phyloP scores from a whole-genome alignment of 2,329 filamentous ascomycete genomes.

The Beauveria sp. region DNA sequence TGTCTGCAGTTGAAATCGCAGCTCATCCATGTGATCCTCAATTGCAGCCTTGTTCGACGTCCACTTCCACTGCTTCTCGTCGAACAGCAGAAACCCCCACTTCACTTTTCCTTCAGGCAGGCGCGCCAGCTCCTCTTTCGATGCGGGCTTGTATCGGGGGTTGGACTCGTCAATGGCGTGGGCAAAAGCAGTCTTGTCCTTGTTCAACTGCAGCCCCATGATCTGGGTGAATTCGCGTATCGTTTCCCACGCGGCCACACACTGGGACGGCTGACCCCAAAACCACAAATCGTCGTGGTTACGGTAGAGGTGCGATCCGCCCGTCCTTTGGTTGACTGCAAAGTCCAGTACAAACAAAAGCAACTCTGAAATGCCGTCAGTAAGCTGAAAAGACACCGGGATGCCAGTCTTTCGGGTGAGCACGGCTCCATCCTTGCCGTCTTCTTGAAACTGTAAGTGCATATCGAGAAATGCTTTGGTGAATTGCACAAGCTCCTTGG shows the following conservation, averaged over 20 bases:
- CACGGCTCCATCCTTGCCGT: slow-evolving; percentile 1
- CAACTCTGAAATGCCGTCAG: slow-evolving; percentile 47
- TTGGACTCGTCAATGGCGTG: slow-evolving; percentile 19
- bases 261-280: slow-evolving; percentile 44
- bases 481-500: slow-evolving; percentile 21
- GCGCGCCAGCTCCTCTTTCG: not conserved
- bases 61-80: slow-evolving; percentile 19
- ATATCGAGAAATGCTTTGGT: slow-evolving; percentile 31
- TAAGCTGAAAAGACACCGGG: slow-evolving; percentile 48
- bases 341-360: slow-evolving; percentile 57
- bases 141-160: not conserved
- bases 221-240: slow-evolving; percentile 42
- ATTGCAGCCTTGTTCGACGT: slow-evolving; percentile 24
- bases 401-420: slow-evolving; percentile 41
- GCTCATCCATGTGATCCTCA: slow-evolving; percentile 48
- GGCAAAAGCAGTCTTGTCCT: slow-evolving; percentile 48
- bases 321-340: slow-evolving; percentile 47
- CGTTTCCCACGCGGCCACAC: slow-evolving; percentile 43
- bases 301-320: slow-evolving; percentile 46
- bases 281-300: slow-evolving; percentile 61
- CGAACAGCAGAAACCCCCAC: slow-evolving; percentile 52
- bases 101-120: slow-evolving; percentile 47
- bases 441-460: slow-evolving; percentile 4
- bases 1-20: slow-evolving; percentile 44
- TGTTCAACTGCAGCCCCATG: slow-evolving; percentile 48